phyloP scores from a whole-genome alignment of 2,329 filamentous ascomycete genomes.

The Botryotinia globosa region DNA sequence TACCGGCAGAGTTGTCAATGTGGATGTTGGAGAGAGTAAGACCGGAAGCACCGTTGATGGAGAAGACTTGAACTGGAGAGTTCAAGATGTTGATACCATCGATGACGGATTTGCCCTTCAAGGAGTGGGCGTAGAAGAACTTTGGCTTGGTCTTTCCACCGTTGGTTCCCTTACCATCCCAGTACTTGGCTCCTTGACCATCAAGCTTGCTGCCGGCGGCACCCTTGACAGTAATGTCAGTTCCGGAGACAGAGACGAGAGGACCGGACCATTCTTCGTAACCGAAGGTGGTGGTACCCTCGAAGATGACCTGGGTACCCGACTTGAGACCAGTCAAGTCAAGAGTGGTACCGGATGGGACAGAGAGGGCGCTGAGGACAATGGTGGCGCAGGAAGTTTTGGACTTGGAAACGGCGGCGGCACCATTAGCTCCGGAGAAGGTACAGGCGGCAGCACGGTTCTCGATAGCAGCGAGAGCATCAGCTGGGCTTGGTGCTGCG shows the following conservation, averaged over 20 bases:
- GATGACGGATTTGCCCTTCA: constrained; percentile 50
- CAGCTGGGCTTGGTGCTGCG: constrained; percentile 28
- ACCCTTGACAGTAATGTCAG: constrained; percentile 30
- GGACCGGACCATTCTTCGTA: constrained; percentile 65
- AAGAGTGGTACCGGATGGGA: constrained; percentile 58
- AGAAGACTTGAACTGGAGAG: constrained; percentile 54
- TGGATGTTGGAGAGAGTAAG: constrained; percentile 50
- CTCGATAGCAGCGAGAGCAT: constrained; percentile 5
- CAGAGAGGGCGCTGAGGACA: constrained; percentile 50
- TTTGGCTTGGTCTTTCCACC: constrained; percentile 62
- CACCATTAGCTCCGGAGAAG: constrained; percentile 51
- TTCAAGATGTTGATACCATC: constrained; percentile 51
- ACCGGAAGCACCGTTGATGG: constrained; percentile 44
- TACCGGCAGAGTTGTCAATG: constrained; percentile 56
- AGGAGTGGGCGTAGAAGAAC: constrained; percentile 55
- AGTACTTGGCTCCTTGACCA: constrained; percentile 48
- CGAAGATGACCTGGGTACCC: constrained; percentile 57
- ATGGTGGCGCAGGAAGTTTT: constrained; percentile 55
- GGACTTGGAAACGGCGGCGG: constrained; percentile 47
- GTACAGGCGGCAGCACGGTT: constrained; percentile 47
- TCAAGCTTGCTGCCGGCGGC: constrained; percentile 45
- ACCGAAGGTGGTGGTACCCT: constrained; percentile 64
- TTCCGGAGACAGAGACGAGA: constrained; percentile 47
- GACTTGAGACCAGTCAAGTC: constrained; percentile 53
- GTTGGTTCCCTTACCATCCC: constrained; percentile 59